Base-by-base conservation (phyloP, 2,329 filamentous ascomycete genomes). In the Colletotrichum theobromicola region DNA sequence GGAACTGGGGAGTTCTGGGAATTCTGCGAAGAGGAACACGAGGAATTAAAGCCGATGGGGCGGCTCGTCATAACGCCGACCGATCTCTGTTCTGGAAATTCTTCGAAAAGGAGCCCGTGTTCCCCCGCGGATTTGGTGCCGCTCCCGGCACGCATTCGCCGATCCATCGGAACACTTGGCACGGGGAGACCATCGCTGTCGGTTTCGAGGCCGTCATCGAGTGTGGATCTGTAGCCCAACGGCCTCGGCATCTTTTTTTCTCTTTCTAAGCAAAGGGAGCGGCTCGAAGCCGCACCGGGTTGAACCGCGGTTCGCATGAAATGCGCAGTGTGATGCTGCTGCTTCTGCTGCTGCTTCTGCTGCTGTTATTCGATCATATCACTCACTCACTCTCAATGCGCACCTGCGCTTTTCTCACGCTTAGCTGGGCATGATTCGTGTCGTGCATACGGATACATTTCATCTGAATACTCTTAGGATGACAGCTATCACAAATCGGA, bases 31-130 rank as follows among this genome's bases (percentile, higher is more conserved):
- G 24, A 32, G n/a, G n/a, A 35, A 34, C 13, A 30, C n/a, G 34
- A 9, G 26, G 18, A 3, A 3, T 71, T 71, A 74, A 70, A 24
- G 34, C 71, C 71, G 71, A 74, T 70, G 50, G 71, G 50, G 7
- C 71, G 9, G 24, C 7, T 53, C 60, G 28, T 65, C 60, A 60
- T 70, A 73, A 64, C 71, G 71, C 71, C 71, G 71, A 71, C 37
- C 37, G 66, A 42, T 67, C 50, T 34, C 12, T 32, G 60, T 9
- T 16, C 8, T 58, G 5, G 61, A 58, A 68, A 69, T 37, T 66
- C 46, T 35, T 57, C 61, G 60, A 64, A 70, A 67, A 58, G n/a
- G 34, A 50, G 35, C 28, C 61, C 35, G 37, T 46, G 61, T 26
- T 24, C 26, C 30, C 50, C 67, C 71, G 53, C 53, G 50, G 30